Base-by-base conservation (phyloP, 108 stramenopile genomes). In the Stephanodiscus minutulus region DNA sequence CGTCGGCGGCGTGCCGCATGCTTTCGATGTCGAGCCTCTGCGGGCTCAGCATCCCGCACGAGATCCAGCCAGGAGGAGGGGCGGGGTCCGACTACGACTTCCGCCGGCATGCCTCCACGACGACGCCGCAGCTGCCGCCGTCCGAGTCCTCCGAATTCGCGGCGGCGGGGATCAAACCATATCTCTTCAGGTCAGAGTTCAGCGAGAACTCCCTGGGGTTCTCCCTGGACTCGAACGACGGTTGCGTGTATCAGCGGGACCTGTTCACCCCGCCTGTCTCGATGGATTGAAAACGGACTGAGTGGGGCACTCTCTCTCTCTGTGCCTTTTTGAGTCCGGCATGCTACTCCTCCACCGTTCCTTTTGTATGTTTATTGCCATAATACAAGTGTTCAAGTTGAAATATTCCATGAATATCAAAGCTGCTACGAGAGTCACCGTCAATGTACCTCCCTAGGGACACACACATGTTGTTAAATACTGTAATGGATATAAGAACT, bases 141-240 rank as follows among this genome's bases (percentile, higher is more conserved):
- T 54, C 60, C 12, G 74, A 64, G 48, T 68, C 67, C 2, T 61
- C 58, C 4, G 66, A 68, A 24, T 13, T 68, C 0, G 27, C 21
- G 15, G 20, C n/a, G 4, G 15, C 20, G 0, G 15, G 3, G 12
- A 1, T 35, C 54, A 20, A 31, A 44, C 18, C 21, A 54, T 3
- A 60, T 21, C 57, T 25, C 8, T 44, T 64, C 24, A 68, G 68
- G 17, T 77, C 76, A 7, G 76, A 77, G 46, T 61, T 64, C 25
- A 77, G 76, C 13, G 29, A 49, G 33, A 69, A 69, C 44, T 76
- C 76, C 35, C 54, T 76, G 9, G 76, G 76, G 1, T 31, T 70
- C 21, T 77, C 68, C 0, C 33, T 77, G 29, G 76, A 77, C 43
- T 77, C 76, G 8, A 52, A 31, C 31, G 59, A 50, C 31, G 59